Base-by-base conservation (phyloP, 768 basidiomycete species). In the Tephrocybe sp. region DNA sequence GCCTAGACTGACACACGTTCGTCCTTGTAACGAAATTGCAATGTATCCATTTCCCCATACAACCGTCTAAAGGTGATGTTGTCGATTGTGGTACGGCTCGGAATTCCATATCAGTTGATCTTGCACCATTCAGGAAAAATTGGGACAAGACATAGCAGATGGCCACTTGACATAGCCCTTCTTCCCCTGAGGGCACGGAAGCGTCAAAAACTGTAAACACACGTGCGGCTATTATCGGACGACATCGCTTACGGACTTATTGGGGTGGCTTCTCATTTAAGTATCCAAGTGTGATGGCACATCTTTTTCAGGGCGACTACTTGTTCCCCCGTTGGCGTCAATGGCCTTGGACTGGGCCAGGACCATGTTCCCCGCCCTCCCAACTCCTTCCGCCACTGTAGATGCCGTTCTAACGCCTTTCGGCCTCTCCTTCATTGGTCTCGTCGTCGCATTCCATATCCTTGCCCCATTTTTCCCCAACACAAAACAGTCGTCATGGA, bases 391-490 rank as follows among this genome's bases (percentile, higher is more conserved):
- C 9, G 22, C 31, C 9, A 9, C 38, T 15, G 13, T 34, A 28
- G 36, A 30, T 26, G n/a, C 25, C 30, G 8, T 40, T 21, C 44
- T 45, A 8, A 42, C 43, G 11, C 35, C 55, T 15, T 53, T 59
- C 21, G 22, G 47, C 27, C 51, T 58, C 16, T 63, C 58, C 16
- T 58, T 61, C 26, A 1, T 61, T 11, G 54, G 44, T 27, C 45
- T 67, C 15, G 39, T 50, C 22, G 26, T 51, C 13, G 47, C 61
- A 0, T 78, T 73, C 62, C 50, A 63, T 41, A 5, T 67, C 22
- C 55, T 70, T 24, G 59, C 68, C 2, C 54, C 63, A 0, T 40
- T 32, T 22, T 49, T 49, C 39, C 22, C 38, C 3, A n/a, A 36
- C 4, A 12, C 40, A 21, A 44, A 43, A 13, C 45, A 19, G 24